Evolutionary conservation across 2,329 filamentous ascomycete species (phyloP).

Genomic region (Hypoxylon rubiginosum): DNA sequence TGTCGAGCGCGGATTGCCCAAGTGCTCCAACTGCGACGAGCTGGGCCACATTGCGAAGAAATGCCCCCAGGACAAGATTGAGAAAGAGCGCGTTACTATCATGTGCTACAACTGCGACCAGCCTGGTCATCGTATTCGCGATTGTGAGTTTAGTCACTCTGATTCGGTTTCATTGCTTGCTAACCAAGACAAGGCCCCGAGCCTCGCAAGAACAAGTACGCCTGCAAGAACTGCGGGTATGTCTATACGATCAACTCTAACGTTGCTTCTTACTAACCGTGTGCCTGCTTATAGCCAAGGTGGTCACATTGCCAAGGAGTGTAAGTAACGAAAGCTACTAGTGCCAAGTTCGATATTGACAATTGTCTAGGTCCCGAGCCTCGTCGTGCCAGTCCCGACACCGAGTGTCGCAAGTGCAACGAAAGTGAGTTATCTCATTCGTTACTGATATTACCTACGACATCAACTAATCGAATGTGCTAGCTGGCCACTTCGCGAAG

Average conservation of each 20-base stretch:
- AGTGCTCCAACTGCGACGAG: slow-evolving; percentile 75
- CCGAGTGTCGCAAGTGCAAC: slow-evolving; percentile 76
- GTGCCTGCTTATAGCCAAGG: slow-evolving; percentile 54
- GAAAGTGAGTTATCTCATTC: slow-evolving; percentile 63
- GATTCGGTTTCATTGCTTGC: slow-evolving; percentile 13
- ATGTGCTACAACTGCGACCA: slow-evolving; percentile 75
- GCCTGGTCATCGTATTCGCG: slow-evolving; percentile 75
- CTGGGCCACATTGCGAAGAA: slow-evolving; percentile 72
- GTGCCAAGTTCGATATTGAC: slow-evolving; percentile 40
- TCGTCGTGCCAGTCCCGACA: slow-evolving; percentile 68
- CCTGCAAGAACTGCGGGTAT: slow-evolving; percentile 76
- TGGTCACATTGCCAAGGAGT: slow-evolving; percentile 66
- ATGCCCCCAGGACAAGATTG: slow-evolving; percentile 70
- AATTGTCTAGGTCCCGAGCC: slow-evolving; percentile 62
- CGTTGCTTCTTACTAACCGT: slow-evolving; percentile 17
- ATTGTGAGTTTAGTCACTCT: slow-evolving; percentile 67
- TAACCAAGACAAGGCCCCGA: slow-evolving; percentile 61
- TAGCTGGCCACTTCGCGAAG: slow-evolving; percentile 71
- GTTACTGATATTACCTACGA: neutral
- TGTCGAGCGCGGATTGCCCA: slow-evolving; percentile 68
- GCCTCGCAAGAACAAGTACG: slow-evolving; percentile 73
- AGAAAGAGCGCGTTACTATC: slow-evolving; percentile 63
- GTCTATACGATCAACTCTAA: slow-evolving; percentile 48
- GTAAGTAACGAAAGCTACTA: slow-evolving; percentile 53
- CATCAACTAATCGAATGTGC: slow-evolving; percentile 32